Evolutionary conservation across 164 flowering plant genomes (phyloP).

Genomic region (Tetrastigma voinierianum): DNA sequence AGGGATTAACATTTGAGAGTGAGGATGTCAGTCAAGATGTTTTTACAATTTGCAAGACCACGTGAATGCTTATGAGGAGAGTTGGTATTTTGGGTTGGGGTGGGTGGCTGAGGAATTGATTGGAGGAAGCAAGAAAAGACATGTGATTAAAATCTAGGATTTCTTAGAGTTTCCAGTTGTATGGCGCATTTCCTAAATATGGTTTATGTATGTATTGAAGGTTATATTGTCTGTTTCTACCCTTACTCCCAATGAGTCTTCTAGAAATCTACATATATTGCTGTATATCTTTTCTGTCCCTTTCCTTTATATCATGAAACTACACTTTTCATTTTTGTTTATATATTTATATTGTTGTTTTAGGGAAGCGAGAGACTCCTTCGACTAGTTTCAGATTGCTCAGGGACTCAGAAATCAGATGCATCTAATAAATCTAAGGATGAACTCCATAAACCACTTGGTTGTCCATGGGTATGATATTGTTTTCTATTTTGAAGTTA

Average conservation of each 20-base stretch:
- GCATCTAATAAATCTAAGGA: constrained; percentile 10
- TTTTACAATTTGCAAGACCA: too few species aligned
- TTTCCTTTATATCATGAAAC: constrained; percentile 7
- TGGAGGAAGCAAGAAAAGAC: too few species aligned
- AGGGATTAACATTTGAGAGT: too few species aligned
- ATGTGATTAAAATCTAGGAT: not conserved
- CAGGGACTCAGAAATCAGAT: constrained; percentile 18
- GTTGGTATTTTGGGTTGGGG: too few species aligned
- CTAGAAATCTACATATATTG: not conserved
- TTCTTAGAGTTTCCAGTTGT: not conserved
- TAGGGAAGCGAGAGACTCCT: constrained; percentile 94
- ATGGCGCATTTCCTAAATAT: not conserved
- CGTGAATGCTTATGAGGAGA: too few species aligned
- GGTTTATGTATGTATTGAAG: not conserved
- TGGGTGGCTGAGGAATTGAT: too few species aligned
- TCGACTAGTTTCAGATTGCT: constrained; percentile 55
- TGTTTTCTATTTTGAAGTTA: not conserved
- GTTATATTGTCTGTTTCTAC: too few species aligned
- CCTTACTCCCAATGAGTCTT: not conserved
- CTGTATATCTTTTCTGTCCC: not conserved
- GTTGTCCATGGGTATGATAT: constrained; percentile 48
- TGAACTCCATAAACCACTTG: constrained; percentile 13
- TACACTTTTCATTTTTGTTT: not conserved
- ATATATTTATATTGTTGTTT: constrained; percentile 7
- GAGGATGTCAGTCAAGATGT: too few species aligned